phyloP scores from a whole-genome alignment of 2,329 filamentous ascomycete species.

The Fusarium subtropicale region DNA sequence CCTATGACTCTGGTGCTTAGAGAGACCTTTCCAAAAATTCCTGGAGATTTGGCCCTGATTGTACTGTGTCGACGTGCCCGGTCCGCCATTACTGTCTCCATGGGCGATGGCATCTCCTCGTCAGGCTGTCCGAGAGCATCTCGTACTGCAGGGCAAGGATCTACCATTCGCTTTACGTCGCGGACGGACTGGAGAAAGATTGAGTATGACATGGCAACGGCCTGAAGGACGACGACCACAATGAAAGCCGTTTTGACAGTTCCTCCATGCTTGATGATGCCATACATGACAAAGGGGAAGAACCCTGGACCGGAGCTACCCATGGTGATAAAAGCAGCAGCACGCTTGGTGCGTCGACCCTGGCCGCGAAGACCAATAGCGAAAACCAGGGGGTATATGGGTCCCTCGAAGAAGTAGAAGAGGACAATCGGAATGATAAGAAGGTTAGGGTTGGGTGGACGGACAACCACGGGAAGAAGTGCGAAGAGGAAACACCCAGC shows the following conservation, averaged over 20 bases:
- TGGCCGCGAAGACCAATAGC: slow-evolving; percentile 83
- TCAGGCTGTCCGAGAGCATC: slow-evolving; percentile 29
- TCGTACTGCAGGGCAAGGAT: slow-evolving; percentile 46
- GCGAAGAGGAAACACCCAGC: slow-evolving; percentile 69
- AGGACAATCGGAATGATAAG: slow-evolving; percentile 72
- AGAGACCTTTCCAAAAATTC: slow-evolving; percentile 45
- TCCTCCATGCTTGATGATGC: slow-evolving; percentile 69
- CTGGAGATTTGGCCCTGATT: slow-evolving; percentile 33
- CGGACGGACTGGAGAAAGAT: slow-evolving; percentile 60
- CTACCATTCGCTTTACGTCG: slow-evolving; percentile 61
- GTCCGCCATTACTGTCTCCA: slow-evolving; percentile 26
- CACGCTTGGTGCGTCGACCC: slow-evolving; percentile 82
- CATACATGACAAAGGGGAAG: slow-evolving; percentile 80
- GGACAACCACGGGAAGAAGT: slow-evolving; percentile 60
- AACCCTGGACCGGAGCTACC: slow-evolving; percentile 78
- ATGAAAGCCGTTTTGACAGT: slow-evolving; percentile 73
- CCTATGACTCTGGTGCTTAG: slow-evolving; percentile 42
- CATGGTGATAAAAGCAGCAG: slow-evolving; percentile 81
- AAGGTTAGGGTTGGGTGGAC: slow-evolving; percentile 59
- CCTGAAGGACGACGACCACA: slow-evolving; percentile 68
- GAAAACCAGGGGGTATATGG: slow-evolving; percentile 85
- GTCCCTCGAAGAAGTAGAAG: slow-evolving; percentile 84
- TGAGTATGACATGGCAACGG: slow-evolving; percentile 61
- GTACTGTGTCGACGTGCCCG: slow-evolving; percentile 31
- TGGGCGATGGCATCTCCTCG: slow-evolving; percentile 41